Percentiles rank a stretch among this genome's conserved stretches.
Evolutionary conservation across 805 yeast genomes (phyloP).

Genomic region (Starmera quercuum): DNA sequence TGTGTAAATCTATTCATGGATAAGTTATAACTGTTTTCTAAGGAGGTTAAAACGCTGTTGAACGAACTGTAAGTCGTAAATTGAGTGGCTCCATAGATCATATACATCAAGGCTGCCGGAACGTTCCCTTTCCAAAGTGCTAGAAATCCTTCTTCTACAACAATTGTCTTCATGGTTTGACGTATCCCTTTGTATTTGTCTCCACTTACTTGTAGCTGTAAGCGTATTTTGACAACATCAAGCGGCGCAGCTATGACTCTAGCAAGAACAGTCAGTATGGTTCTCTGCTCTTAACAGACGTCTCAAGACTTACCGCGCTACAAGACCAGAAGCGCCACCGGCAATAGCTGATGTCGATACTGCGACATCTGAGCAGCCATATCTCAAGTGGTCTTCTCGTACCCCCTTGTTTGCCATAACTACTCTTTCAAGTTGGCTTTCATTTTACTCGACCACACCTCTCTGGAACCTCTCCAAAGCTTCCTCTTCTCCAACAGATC

Average conservation of each 20-base stretch:
- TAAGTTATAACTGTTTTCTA: constrained; percentile 15
- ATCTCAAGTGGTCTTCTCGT: constrained; percentile 34
- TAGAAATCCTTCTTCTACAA: constrained; percentile 55
- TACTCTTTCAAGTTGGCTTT: too few relatives aligned
- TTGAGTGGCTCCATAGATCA: constrained; percentile 79
- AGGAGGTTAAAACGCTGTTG: constrained; percentile 34
- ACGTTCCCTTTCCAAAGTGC: constrained; percentile 96
- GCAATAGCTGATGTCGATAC: constrained; percentile 34
- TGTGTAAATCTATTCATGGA: constrained; percentile 20
- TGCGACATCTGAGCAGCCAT: constrained; percentile 35
- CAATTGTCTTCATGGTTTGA: constrained; percentile 34
- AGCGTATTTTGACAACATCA: constrained; percentile 69
- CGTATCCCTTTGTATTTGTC: constrained; percentile 27
- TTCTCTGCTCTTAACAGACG: not conserved
- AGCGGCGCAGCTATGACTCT: constrained; percentile 68
- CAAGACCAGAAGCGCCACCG: constrained; percentile 40
- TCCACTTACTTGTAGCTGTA: constrained; percentile 46
- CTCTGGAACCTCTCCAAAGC: too few relatives aligned
- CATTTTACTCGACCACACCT: too few relatives aligned
- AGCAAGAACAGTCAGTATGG: not conserved
- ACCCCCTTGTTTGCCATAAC: too few relatives aligned
- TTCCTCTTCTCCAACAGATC: too few relatives aligned
- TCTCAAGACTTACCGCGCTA: constrained; percentile 20
- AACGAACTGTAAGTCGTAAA: constrained; percentile 62
- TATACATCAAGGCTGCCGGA: constrained; percentile 83